A percentile compares a stretch with the other conserved stretches of the same genome.
Conservation (phyloP, 306 rosid species). For the Mucuna pruriens region DNA sequence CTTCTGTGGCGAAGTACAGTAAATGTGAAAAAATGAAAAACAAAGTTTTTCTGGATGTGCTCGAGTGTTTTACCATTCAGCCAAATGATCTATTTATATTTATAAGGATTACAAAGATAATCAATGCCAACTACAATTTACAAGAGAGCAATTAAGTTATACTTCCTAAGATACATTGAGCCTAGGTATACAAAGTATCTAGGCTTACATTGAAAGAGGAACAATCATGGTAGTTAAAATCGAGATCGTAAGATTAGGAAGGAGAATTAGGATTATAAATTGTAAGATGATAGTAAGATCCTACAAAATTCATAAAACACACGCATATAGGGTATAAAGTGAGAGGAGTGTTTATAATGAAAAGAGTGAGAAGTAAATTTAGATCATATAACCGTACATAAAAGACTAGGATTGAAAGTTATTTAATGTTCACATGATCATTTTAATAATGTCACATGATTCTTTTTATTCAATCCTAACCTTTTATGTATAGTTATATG, state of each 20-base stretch:
- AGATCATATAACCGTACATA: too few relatives aligned
- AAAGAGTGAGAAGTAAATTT: too few relatives aligned
- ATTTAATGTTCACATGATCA: too few relatives aligned
- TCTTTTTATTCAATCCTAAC: too few relatives aligned
- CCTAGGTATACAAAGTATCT: neutral
- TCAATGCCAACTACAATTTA: neutral
- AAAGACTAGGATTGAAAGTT: too few relatives aligned
- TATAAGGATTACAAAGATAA: neutral
- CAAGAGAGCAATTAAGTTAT: neutral
- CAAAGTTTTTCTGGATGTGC: neutral
- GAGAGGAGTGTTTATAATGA: too few relatives aligned
- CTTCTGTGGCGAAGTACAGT: neutral
- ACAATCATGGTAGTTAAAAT: neutral
- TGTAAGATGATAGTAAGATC: neutral
- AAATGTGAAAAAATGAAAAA: neutral
- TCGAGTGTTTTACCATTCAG: neutral
- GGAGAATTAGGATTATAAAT: neutral
- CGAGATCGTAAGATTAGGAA: neutral
- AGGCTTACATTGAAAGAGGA: neutral
- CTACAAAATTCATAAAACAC: neutral
- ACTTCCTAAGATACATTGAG: neutral
- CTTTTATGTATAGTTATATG: too few relatives aligned
- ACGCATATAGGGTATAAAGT: too few relatives aligned
- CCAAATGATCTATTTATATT: neutral
- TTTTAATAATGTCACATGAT: too few relatives aligned